Conservation (phyloP, 805 yeast species). For the Zygoascus tannicola region DNA sequence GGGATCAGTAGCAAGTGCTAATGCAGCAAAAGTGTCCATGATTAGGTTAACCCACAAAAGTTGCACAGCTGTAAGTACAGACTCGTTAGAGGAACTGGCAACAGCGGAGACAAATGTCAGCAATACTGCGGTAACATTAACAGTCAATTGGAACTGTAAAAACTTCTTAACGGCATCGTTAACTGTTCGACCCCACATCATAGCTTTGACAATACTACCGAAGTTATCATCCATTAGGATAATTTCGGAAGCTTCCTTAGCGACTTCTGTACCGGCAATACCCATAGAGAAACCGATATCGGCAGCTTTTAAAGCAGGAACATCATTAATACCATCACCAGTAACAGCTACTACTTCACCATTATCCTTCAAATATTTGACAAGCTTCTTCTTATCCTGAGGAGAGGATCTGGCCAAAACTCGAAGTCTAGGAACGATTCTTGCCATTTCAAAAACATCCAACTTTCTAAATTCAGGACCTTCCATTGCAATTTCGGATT, state of each 20-base stretch:
- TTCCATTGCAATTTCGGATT: constrained; percentile 67
- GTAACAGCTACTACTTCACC: constrained; percentile 98
- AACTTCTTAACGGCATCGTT: constrained; percentile 90
- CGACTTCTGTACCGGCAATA: constrained; percentile 95
- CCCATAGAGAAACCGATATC: constrained; percentile 99
- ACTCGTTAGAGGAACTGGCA: constrained; percentile 63
- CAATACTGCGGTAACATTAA: constrained; percentile 91
- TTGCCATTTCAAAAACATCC: constrained; percentile 43
- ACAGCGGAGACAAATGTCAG: constrained; percentile 92
- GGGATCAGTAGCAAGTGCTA: constrained; percentile 95
- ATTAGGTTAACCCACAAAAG: constrained; percentile 94
- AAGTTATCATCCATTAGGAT: constrained; percentile 92
- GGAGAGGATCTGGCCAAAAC: constrained; percentile 95
- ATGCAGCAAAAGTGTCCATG: constrained; percentile 97
- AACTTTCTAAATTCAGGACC: constrained; percentile 83
- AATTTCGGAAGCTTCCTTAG: constrained; percentile 93
- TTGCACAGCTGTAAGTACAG: constrained; percentile 95
- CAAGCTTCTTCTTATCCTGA: constrained; percentile 84
- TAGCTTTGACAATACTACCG: constrained; percentile 88
- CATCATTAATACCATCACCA: constrained; percentile 99
- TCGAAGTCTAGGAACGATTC: constrained; percentile 60
- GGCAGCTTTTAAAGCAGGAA: constrained; percentile 92
- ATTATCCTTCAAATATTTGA: constrained; percentile 62
- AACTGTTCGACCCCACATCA: constrained; percentile 98
- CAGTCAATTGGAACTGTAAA: constrained; percentile 93